Conservation (phyloP, 2,329 filamentous ascomycete species). For the Cladophialophora chaetospira region DNA sequence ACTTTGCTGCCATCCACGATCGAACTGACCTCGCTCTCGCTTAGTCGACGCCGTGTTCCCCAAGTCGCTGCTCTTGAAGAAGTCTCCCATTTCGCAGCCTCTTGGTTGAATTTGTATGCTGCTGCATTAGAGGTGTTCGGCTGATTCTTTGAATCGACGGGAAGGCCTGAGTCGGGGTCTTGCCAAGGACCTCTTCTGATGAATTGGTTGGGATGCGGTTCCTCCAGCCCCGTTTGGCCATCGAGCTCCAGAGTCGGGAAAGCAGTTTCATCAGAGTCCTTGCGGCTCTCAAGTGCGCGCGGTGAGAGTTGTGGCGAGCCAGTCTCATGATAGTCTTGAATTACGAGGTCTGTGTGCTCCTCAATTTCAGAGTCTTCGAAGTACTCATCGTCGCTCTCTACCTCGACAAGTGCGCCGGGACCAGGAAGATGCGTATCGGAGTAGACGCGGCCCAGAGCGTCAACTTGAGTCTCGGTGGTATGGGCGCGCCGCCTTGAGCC, state of each 20-base stretch:
- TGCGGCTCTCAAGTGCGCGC: slow-evolving; percentile 8
- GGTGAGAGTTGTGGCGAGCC: slow-evolving; percentile 35
- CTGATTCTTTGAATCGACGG: slow-evolving; percentile 41
- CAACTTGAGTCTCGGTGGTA: slow-evolving; percentile 44
- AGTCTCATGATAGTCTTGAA: slow-evolving; percentile 36
- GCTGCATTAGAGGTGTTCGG: slow-evolving; percentile 57
- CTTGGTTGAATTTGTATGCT: slow-evolving; percentile 55
- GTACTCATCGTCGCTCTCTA: slow-evolving; percentile 42
- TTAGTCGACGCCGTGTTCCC: slow-evolving; percentile 51
- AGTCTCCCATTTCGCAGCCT: slow-evolving; percentile 55
- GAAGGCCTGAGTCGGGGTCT: slow-evolving; percentile 39
- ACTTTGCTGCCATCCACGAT: slow-evolving; percentile 46
- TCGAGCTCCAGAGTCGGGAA: slow-evolving; percentile 34
- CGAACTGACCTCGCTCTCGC: slow-evolving; percentile 54
- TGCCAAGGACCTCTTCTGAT: slow-evolving; percentile 51
- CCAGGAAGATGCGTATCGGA: slow-evolving; percentile 51
- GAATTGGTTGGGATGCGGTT: slow-evolving; percentile 42
- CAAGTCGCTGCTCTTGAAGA: slow-evolving; percentile 59
- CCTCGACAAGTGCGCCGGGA: slow-evolving; percentile 52
- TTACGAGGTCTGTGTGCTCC: slow-evolving; percentile 9
- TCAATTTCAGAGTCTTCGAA: slow-evolving; percentile 36
- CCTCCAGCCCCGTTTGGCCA: slow-evolving; percentile 34
- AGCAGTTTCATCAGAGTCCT: slow-evolving; percentile 31
- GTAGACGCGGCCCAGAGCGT: slow-evolving; percentile 37
- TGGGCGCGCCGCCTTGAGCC: slow-evolving; percentile 24